Percentiles rank a stretch among this genome's conserved stretches.
These are phyloP conservation scores for Seiridium cupressi DNA, from an alignment of 2,329 filamentous ascomycete genomes.

Conservation along the genomic window DNA sequence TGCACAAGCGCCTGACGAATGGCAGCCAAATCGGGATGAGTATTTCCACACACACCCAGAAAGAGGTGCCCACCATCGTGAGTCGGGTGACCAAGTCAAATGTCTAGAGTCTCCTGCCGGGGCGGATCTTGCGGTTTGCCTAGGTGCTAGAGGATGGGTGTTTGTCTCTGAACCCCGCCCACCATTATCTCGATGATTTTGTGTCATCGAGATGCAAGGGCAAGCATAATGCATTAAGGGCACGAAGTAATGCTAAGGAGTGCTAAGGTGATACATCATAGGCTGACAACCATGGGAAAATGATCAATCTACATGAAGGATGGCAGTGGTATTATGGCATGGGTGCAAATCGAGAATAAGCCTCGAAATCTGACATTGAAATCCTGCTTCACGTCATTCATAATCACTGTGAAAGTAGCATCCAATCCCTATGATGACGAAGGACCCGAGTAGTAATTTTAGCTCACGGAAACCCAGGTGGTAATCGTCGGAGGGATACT, in stretches of 20 bases:
- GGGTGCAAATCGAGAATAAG: no score
- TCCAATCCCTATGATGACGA: slow-evolving; percentile 6
- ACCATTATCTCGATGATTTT: not conserved
- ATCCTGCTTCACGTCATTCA: no score
- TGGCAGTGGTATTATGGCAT: no score
- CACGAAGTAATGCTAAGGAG: no score
- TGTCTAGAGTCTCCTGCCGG: not conserved
- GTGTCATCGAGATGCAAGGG: not conserved
- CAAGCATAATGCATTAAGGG: not conserved
- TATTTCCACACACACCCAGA: not conserved
- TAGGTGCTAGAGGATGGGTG: not conserved
- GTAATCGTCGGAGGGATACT: not conserved
- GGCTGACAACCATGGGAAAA: no score
- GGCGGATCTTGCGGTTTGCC: not conserved
- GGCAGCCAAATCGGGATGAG: not conserved
- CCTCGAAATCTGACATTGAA: no score
- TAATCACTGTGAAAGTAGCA: no score
- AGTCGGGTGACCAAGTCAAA: not conserved
- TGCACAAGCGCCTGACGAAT: not conserved
- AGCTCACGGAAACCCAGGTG: not conserved
- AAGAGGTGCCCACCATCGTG: not conserved
- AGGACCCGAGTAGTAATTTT: slow-evolving; percentile 2
- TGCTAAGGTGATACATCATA: no score
- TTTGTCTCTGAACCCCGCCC: not conserved
- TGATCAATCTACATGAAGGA: no score